Conservation (phyloP, 83 land plant species). For the Picea mariana region DNA sequence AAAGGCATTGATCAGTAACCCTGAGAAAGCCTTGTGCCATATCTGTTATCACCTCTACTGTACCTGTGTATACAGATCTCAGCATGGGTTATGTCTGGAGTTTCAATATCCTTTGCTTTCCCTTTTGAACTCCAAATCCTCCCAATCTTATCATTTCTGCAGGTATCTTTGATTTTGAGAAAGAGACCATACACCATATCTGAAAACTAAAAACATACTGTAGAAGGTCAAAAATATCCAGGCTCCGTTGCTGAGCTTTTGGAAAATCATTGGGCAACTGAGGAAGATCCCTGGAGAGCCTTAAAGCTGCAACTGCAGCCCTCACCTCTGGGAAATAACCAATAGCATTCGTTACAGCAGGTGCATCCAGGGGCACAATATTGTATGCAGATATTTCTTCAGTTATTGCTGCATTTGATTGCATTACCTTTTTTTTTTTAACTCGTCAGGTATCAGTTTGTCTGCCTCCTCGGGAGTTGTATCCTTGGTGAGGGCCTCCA, state of each 20-base stretch:
- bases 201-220: conserved; percentile 91
- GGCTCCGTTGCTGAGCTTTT: conserved; percentile 45
- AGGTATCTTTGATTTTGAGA: too few relatives aligned
- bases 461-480: conserved; percentile 58
- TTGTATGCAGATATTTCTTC: conserved; percentile 81
- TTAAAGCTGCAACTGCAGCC: conserved; percentile 76
- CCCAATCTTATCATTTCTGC: too few relatives aligned
- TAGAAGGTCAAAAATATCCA: conserved; percentile 89
- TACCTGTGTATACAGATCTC: too few relatives aligned
- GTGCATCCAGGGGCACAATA: conserved; percentile 93
- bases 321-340: conserved; percentile 77
- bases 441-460: conserved; percentile 63
- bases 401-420: conserved; percentile 68
- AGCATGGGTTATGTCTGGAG: too few relatives aligned
- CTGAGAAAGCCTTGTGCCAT: too few relatives aligned
- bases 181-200: too few relatives aligned
- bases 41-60: too few relatives aligned
- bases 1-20: too few relatives aligned
- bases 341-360: conserved; percentile 72
- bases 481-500: conserved; percentile 69
- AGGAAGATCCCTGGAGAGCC: conserved; percentile 56
- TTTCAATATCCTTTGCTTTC: too few relatives aligned
- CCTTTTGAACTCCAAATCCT: too few relatives aligned
- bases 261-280: conserved; percentile 65
- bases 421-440: conserved; percentile 53